These are phyloP conservation scores for Podospora appendiculata DNA, from an alignment of 495 filamentous ascomycete species.

Conservation along the genomic window DNA sequence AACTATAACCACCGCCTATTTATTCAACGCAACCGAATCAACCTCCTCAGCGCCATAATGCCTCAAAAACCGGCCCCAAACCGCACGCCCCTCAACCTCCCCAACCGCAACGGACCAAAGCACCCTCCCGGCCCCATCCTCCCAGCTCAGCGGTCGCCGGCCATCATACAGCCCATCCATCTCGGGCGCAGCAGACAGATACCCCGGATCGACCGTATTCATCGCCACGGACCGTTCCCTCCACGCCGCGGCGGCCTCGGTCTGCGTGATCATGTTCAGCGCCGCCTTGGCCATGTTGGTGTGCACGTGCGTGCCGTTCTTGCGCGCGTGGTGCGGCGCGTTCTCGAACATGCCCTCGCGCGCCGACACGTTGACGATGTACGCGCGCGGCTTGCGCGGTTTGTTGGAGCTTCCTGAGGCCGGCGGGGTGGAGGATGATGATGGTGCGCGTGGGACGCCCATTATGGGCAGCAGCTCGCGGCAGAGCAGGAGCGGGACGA, in stretches of 20 bases:
- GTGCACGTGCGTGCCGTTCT: slow-evolving; percentile 36
- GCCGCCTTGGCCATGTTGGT: slow-evolving; percentile 47
- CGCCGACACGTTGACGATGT: slow-evolving; percentile 41
- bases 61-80: slow-evolving; percentile 41
- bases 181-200: slow-evolving; percentile 41
- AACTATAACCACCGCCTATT: too few relatives aligned
- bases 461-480: slow-evolving; percentile 40
- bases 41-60: slow-evolving; percentile 28
- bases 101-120: slow-evolving; percentile 40
- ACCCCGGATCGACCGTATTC: slow-evolving; percentile 44
- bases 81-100: slow-evolving; percentile 21
- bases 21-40: neutral
- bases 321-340: slow-evolving; percentile 13
- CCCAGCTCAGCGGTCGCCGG: slow-evolving; percentile 37
- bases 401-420: neutral
- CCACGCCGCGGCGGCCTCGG: slow-evolving; percentile 24
- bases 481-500: slow-evolving; percentile 39
- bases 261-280: slow-evolving; percentile 40
- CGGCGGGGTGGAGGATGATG: neutral
- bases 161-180: slow-evolving; percentile 12
- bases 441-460: slow-evolving; percentile 4
- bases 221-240: slow-evolving; percentile 28
- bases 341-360: slow-evolving; percentile 38
- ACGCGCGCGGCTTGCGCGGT: slow-evolving; percentile 14
- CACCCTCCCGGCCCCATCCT: slow-evolving; percentile 39